A percentile compares a stretch with the other conserved stretches of the same genome.
Conservation (phyloP, 2,329 filamentous ascomycete species). For the Sphaerulina populicola region DNA sequence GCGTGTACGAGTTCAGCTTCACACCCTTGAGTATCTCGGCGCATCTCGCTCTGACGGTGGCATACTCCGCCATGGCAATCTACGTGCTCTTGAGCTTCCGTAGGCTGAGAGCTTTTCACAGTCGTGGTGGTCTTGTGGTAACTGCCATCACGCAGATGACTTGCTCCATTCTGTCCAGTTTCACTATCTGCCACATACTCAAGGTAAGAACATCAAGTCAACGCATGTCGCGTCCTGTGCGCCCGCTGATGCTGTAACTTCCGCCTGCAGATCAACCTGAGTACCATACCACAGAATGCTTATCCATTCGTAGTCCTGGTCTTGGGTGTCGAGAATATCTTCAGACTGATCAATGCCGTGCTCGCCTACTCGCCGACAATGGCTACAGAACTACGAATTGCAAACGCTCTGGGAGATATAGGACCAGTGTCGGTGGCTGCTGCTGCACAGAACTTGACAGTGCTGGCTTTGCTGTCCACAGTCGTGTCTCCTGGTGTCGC, state of each 20-base stretch:
- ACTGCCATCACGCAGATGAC: slow-evolving; percentile 59
- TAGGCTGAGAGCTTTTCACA: slow-evolving; percentile 66
- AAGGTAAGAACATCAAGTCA: slow-evolving; percentile 37
- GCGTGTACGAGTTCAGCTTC: slow-evolving; percentile 71
- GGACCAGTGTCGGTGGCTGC: slow-evolving; percentile 61
- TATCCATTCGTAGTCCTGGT: slow-evolving; percentile 70
- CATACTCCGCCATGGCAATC: slow-evolving; percentile 54
- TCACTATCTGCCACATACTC: slow-evolving; percentile 68
- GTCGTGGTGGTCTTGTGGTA: slow-evolving; percentile 61
- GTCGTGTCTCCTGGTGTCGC: slow-evolving; percentile 62
- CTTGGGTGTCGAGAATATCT: slow-evolving; percentile 67
- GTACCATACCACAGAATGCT: slow-evolving; percentile 62
- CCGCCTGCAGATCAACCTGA: slow-evolving; percentile 51
- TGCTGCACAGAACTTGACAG: slow-evolving; percentile 58
- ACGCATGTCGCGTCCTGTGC: not conserved
- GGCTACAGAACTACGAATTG: slow-evolving; percentile 60
- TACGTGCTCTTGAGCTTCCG: slow-evolving; percentile 62
- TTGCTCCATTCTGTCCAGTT: slow-evolving; percentile 67
- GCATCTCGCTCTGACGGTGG: slow-evolving; percentile 53
- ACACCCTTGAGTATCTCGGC: slow-evolving; percentile 63
- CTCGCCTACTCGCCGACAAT: slow-evolving; percentile 62
- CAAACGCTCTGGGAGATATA: slow-evolving; percentile 65
- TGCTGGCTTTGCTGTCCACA: slow-evolving; percentile 58
- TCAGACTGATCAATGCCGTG: slow-evolving; percentile 68
- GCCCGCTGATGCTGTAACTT: not conserved